Conservation (phyloP, 2,329 filamentous ascomycete species). For the Calonectria naviculata region DNA sequence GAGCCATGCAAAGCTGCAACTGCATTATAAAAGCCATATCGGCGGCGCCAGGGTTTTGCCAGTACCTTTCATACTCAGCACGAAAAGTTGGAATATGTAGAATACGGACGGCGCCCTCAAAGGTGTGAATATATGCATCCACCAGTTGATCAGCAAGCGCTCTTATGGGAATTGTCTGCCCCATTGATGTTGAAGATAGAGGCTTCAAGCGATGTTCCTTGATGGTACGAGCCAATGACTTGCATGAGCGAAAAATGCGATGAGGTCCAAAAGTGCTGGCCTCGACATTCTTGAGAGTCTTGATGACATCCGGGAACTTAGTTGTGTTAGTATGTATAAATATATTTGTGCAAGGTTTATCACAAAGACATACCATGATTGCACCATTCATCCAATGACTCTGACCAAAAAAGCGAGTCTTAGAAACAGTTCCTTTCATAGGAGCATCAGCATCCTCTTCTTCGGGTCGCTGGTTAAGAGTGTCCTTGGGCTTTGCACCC, state of each 20-base stretch:
- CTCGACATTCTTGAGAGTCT: constrained; percentile 40
- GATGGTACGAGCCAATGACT: constrained; percentile 52
- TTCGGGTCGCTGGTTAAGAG: background rate
- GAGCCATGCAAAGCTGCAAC: constrained; percentile 64
- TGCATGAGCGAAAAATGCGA: constrained; percentile 51
- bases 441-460: constrained; percentile 26
- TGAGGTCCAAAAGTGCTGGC: constrained; percentile 44
- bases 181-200: constrained; percentile 49
- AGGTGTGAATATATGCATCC: constrained; percentile 63
- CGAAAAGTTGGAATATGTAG: constrained; percentile 68
- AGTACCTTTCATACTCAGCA: constrained; percentile 63
- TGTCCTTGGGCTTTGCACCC: constrained; percentile 28
- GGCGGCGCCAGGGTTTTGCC: constrained; percentile 53
- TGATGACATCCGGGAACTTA: constrained; percentile 45
- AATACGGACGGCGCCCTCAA: constrained; percentile 67
- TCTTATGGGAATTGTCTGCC: constrained; percentile 51
- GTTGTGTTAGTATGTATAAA: background rate
- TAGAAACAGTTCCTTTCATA: constrained; percentile 51
- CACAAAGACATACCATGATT: constrained; percentile 49
- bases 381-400: constrained; percentile 63
- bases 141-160: constrained; percentile 62
- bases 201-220: constrained; percentile 53
- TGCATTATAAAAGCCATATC: constrained; percentile 61
- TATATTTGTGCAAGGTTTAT: background rate
- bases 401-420: constrained; percentile 58